Evolutionary conservation across 306 rosid genomes (phyloP).

Genomic region (Elaeagnus macrophylla): DNA sequence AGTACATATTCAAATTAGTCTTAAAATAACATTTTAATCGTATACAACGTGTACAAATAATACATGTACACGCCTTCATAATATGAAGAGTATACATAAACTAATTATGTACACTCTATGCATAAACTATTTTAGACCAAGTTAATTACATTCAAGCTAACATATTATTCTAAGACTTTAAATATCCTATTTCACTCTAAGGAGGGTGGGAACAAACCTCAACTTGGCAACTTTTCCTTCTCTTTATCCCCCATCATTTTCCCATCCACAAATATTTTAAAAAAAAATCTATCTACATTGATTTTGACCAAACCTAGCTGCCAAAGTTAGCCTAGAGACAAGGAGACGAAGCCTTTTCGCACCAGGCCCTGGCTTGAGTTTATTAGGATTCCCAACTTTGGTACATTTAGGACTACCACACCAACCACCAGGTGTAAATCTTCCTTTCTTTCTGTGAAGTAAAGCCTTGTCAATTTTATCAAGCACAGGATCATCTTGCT

Average conservation of each 20-base stretch:
- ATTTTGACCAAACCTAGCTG: constrained; percentile 40
- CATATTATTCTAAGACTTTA: no score
- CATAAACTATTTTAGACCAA: no score
- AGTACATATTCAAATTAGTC: no score
- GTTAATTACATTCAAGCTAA: no score
- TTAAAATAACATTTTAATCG: no score
- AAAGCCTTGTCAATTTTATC: constrained; percentile 57
- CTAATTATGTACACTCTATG: no score
- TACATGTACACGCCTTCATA: no score
- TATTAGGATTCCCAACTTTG: constrained; percentile 53
- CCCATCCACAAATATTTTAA: constrained; percentile 17
- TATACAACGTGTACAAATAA: no score
- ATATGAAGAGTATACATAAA: no score
- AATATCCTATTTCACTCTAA: no score
- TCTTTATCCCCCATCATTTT: not conserved
- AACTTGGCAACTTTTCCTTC: no score
- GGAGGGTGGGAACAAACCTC: not conserved
- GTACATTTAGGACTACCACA: constrained; percentile 64
- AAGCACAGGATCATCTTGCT: constrained; percentile 41
- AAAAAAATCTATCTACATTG: constrained; percentile 57
- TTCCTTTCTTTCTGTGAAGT: constrained; percentile 32
- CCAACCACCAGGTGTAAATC: constrained; percentile 87
- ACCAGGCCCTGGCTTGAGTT: constrained; percentile 69
- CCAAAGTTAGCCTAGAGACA: constrained; percentile 20
- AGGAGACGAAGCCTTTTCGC: constrained; percentile 53